A percentile compares a stretch with the other conserved stretches of the same genome.
Conservation (phyloP, 1,284 basidiomycete genomes). For the Tilletia indica region DNA sequence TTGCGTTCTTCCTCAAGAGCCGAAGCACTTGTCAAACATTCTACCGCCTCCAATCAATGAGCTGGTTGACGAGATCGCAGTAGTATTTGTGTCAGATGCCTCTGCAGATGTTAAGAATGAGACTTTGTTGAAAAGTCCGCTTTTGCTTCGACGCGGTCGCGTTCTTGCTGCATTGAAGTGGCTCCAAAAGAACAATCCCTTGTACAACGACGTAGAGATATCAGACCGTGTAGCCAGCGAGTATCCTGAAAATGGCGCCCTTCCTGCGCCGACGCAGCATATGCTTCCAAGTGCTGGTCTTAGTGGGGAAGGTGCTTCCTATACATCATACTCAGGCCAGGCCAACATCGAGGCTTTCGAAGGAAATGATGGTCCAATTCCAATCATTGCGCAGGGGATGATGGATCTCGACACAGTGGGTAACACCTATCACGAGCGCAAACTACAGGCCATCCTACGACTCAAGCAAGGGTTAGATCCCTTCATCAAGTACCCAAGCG, state of each 20-base stretch:
- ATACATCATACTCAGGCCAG: background rate
- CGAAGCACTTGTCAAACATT: background rate
- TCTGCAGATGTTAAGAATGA: background rate
- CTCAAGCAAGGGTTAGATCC: background rate
- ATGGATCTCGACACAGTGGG: background rate
- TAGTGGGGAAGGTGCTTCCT: background rate
- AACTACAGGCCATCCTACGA: background rate
- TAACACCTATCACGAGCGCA: background rate
- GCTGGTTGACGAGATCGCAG: background rate
- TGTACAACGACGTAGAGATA: background rate
- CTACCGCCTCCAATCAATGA: background rate
- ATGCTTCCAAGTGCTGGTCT: background rate
- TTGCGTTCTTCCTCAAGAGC: background rate
- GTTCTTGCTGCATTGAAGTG: background rate
- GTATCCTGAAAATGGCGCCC: background rate
- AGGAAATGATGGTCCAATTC: background rate
- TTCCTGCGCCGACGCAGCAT: background rate
- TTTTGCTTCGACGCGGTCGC: background rate
- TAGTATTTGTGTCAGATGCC: background rate
- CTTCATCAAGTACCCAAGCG: background rate
- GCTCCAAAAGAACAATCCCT: background rate
- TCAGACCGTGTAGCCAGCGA: background rate
- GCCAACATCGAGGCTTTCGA: too few relatives aligned
- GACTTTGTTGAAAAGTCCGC: background rate
- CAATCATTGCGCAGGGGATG: background rate